Base-by-base conservation (phyloP, 179 eudicot genomes). In the Silene coronaria region DNA sequence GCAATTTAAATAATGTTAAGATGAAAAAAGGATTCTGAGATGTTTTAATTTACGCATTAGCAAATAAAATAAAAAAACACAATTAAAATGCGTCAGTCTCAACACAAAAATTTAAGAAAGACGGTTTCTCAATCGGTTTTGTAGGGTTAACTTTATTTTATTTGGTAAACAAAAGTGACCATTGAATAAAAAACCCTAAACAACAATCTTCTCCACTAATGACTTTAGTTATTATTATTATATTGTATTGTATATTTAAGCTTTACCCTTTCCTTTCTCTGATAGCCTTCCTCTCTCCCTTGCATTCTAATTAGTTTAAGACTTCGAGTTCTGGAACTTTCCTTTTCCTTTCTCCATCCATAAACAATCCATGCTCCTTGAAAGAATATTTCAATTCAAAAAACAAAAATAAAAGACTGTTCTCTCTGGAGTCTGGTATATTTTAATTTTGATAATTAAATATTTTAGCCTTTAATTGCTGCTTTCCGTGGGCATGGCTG, bases 401-500 rank as follows among this genome's bases (percentile, higher is more conserved):
- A 71, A 16, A 76, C 61, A 60, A 42, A 42, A 36, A 55, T 68
- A 51, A 71, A 27, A 45, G 65, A 75, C 72, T 70, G 76, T 80
- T 70, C 76, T 70, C 19, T 51, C 26, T 63, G 0, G n/a, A n/a
- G n/a, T n/a, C n/a, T n/a, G n/a, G 14, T 64, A 6, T 71, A 19
- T 21, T 57, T n/a, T 72, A 70, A 19, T 55, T 27, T 13, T 38
- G 2, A 8, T 16, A 48, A 48, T 51, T 14, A 14, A 51, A 13
- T 51, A 51, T 13, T 51, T 51, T 13, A 51, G 0, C 19, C 22
- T 57, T 51, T 51, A 12, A 51, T 51, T 13, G 19, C 16, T 51
- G 5, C 57, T 51, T 51, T 6, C 16, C 2, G 68, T 30, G 45
- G 26, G 32, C 73, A 87, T 87, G 90, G 85, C 90, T 69, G 89